These are phyloP conservation scores for Rubia occidens DNA, from an alignment of 305 asterid genomes.

Conservation along the genomic window DNA sequence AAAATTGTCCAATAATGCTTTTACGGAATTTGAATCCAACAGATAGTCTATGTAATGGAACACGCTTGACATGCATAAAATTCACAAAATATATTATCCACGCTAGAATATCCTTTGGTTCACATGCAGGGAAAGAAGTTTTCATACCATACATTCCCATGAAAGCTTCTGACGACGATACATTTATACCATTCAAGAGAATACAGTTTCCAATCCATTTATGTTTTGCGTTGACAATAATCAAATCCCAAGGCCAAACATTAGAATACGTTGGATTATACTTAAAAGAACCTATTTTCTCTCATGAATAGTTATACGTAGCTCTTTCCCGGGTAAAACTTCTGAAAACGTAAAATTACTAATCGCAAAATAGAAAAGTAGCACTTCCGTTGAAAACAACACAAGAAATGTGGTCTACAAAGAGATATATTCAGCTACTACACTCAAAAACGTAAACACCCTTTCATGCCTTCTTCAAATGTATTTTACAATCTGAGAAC, in stretches of 20 bases:
- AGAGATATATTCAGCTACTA: background rate
- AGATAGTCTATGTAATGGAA: background rate
- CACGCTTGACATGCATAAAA: background rate
- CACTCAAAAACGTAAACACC: no score
- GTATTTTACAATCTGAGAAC: no score
- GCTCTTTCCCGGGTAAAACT: background rate
- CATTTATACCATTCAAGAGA: no score
- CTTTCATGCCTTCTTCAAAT: no score
- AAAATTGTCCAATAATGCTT: background rate
- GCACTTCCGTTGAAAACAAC: background rate
- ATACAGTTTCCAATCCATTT: no score
- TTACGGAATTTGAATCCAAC: background rate
- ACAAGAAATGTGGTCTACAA: background rate
- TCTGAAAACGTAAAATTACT: background rate
- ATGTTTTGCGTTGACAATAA: no score
- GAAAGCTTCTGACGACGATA: background rate
- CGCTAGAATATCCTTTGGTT: background rate
- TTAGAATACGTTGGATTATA: no score
- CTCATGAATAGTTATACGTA: no score
- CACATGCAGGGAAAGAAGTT: background rate
- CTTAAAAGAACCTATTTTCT: no score
- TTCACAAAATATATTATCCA: background rate
- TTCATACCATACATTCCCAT: background rate
- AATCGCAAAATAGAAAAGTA: no score
- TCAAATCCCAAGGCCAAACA: no score